Base-by-base conservation (phyloP, 176 grass and related monocot genomes). In the Carex scoparia region DNA sequence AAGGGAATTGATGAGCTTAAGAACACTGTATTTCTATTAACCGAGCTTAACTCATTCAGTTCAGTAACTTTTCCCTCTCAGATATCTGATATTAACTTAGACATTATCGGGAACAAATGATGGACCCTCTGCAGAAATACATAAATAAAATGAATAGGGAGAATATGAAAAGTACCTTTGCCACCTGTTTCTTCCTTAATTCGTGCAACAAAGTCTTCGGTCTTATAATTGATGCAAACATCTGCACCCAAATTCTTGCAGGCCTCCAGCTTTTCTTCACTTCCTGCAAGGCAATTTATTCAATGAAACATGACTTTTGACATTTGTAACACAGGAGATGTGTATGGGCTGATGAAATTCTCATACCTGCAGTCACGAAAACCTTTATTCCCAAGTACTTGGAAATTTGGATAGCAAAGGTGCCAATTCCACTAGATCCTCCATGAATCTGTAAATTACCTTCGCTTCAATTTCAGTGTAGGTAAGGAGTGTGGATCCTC, bases 381-480 rank as follows among this genome's bases (percentile, higher is more conserved):
- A 98, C 93, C 88, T 90, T 94, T 33, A 89, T 90, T 72, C 89
- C 93, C 2, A 94, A 86, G 61, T 92, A 82, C 69, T 94, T 98
- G 0, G 91, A 89, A 13, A 94, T 93, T 87, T 93, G 93, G 87
- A 98, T 92, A 3, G 91, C 91, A 16, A 98, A 98, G 6, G 95
- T 98, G 53, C 95, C 95, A 11, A 94, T 98, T 85, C 95, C 93
- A 78, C 93, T 98, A 10, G 95, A 98, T 90, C 92, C 95, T 60
- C 95, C 93, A 77, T 98, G 93, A 83, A 94, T 77, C 95, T 98
- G 88, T 73, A 79, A 89, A 83, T 30, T 72, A 56, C 5, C 15
- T 4, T 40, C 72, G 12, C 12, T 32, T 33, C 59, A 42, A 30
- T 82, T 65, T 66, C 8, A 66, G 4, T 64, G 60, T 19, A 64